These are phyloP conservation scores for Dactylellina cionopaga DNA, from an alignment of 2,329 filamentous ascomycete species.

Conservation along the genomic window DNA sequence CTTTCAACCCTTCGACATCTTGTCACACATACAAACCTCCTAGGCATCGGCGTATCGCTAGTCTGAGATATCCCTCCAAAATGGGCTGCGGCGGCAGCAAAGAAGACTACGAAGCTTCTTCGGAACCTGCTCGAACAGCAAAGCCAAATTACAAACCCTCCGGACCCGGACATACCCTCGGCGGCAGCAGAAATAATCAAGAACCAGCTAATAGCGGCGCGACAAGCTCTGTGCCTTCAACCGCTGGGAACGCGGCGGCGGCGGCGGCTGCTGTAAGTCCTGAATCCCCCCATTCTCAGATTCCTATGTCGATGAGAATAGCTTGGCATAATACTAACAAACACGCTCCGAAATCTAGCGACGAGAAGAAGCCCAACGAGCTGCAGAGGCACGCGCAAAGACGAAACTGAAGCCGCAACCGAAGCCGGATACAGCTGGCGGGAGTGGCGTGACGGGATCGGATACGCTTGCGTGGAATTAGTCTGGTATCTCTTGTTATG, in stretches of 20 bases:
- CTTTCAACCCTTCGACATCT: not conserved
- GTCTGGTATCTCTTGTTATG: not conserved
- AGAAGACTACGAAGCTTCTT: constrained; percentile 41
- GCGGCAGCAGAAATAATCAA: constrained; percentile 10
- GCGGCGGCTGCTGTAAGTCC: constrained; percentile 43
- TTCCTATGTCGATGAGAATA: not conserved
- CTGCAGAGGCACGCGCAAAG: constrained; percentile 46
- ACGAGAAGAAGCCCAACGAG: constrained; percentile 41
- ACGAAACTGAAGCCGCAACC: constrained; percentile 44
- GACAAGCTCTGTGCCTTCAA: constrained; percentile 47
- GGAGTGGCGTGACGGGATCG: constrained; percentile 26
- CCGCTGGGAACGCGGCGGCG: constrained; percentile 35
- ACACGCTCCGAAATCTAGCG: constrained; percentile 11
- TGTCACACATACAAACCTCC: not conserved
- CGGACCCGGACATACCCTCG: constrained; percentile 42
- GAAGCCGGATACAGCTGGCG: constrained; percentile 3
- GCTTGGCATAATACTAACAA: too few relatives aligned
- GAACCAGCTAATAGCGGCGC: constrained; percentile 2
- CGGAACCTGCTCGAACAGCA: constrained; percentile 40
- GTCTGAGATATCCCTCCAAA: not conserved
- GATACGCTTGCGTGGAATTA: constrained; percentile 53
- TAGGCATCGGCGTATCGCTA: not conserved
- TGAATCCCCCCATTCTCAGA: not conserved
- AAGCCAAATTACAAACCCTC: constrained; percentile 37
- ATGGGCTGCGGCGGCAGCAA: constrained; percentile 53